A percentile compares a stretch with the other conserved stretches of the same genome.
Conservation (phyloP, 148 eudicot species). For the Silene latifolia region DNA sequence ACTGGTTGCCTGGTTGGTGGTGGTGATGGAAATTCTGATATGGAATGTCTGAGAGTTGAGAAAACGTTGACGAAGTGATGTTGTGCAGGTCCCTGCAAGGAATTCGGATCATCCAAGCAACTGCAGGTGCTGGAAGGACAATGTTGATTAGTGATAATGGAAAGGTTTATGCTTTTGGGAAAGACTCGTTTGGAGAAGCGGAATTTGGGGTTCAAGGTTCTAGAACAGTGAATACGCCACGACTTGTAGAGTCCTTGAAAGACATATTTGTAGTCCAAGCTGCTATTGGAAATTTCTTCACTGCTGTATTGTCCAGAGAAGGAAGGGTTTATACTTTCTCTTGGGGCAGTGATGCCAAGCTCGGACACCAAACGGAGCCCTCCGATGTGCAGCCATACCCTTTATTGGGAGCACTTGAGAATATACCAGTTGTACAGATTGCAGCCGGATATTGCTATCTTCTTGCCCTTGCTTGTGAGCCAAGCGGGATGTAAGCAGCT, state of each 20-base stretch:
- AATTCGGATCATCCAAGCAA: constrained; percentile 86
- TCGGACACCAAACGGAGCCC: constrained; percentile 80
- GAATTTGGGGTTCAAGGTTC: constrained; percentile 71
- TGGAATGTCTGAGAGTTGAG: neutral
- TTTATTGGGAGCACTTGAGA: constrained; percentile 73
- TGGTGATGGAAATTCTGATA: neutral
- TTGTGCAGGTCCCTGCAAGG: constrained; percentile 85
- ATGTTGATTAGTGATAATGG: constrained; percentile 84
- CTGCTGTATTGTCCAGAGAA: constrained; percentile 89
- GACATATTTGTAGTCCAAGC: constrained; percentile 94
- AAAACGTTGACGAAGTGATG: constrained; percentile 11
- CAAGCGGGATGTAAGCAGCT: constrained; percentile 80
- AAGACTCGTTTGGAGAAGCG: constrained; percentile 75
- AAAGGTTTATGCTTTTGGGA: constrained; percentile 78
- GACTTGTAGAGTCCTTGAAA: constrained; percentile 73
- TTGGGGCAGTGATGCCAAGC: constrained; percentile 80
- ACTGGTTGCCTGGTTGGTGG: neutral
- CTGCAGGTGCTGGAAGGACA: constrained; percentile 82
- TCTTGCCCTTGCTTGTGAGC: constrained; percentile 85
- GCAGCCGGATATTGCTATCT: constrained; percentile 93
- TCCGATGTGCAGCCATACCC: constrained; percentile 64
- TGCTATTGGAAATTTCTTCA: constrained; percentile 83
- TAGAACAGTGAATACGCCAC: constrained; percentile 49
- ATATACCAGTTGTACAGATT: constrained; percentile 78
- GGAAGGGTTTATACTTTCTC: constrained; percentile 89